Conservation (phyloP, 495 filamentous ascomycete genomes). For the Bryoglossum gracile region DNA sequence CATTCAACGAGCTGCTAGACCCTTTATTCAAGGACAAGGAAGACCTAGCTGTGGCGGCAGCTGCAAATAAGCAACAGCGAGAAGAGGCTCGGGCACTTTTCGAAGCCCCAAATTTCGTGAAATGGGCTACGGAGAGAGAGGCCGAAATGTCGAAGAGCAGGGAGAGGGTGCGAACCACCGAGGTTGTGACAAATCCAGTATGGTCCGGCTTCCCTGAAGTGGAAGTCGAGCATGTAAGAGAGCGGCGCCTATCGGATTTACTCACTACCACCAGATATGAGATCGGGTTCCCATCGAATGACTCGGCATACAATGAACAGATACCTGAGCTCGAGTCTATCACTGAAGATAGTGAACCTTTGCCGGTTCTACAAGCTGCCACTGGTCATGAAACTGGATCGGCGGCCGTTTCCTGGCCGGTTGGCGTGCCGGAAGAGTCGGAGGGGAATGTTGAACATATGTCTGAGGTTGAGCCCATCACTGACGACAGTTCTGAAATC, state of each 20-base stretch:
- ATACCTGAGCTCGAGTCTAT: too few relatives aligned
- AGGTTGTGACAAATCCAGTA: background rate
- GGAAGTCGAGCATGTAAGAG: constrained; percentile 22
- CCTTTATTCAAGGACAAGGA: constrained; percentile 76
- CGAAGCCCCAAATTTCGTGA: constrained; percentile 38
- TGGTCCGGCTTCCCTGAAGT: constrained; percentile 22
- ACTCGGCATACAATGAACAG: too few relatives aligned
- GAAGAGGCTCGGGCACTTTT: constrained; percentile 42
- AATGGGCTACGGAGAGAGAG: constrained; percentile 15
- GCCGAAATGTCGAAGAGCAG: background rate
- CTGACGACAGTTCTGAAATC: too few relatives aligned
- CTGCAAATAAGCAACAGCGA: constrained; percentile 55
- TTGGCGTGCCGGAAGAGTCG: too few relatives aligned
- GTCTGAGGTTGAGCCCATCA: too few relatives aligned
- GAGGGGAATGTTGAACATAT: too few relatives aligned
- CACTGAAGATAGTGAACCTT: too few relatives aligned
- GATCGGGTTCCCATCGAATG: too few relatives aligned
- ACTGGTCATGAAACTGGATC: too few relatives aligned
- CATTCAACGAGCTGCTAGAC: constrained; percentile 86
- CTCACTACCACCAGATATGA: constrained; percentile 19
- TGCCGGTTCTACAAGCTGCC: too few relatives aligned
- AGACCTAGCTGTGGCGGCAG: constrained; percentile 62
- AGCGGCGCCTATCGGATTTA: constrained; percentile 16
- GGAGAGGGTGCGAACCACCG: background rate
- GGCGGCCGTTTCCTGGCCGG: too few relatives aligned